phyloP scores from a whole-genome alignment of 2,329 filamentous ascomycete genomes.

The Penicillium verrucosum region DNA sequence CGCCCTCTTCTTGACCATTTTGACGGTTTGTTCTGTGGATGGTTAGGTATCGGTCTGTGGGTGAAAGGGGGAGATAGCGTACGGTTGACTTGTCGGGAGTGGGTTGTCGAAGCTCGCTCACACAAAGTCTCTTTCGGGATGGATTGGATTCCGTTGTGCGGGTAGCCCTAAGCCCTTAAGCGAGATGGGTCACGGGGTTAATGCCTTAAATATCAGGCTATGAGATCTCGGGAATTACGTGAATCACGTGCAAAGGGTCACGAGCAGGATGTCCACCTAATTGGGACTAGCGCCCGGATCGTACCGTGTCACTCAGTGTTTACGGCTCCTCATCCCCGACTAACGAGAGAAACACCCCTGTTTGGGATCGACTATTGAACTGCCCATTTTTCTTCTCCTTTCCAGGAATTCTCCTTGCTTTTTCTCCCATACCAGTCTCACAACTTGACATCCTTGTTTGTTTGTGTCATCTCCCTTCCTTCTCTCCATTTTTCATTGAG shows the following conservation, averaged over 20 bases:
- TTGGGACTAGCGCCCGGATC: constrained; percentile 21
- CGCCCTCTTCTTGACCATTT: constrained; percentile 73
- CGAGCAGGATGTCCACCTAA: constrained; percentile 5
- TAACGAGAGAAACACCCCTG: constrained; percentile 23
- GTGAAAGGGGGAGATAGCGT: constrained; percentile 30
- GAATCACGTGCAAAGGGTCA: constrained; percentile 15
- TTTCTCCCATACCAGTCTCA: constrained; percentile 15
- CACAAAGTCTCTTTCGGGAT: constrained; percentile 33
- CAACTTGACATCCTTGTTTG: constrained; percentile 12
- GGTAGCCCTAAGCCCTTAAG: constrained; percentile 42
- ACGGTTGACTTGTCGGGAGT: constrained; percentile 41
- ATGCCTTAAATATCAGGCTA: constrained; percentile 1
- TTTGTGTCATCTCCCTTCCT: constrained; percentile 15
- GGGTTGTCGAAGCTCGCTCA: constrained; percentile 39
- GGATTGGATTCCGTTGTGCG: constrained; percentile 37
- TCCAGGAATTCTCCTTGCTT: constrained; percentile 8
- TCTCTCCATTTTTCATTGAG: constrained; percentile 13
- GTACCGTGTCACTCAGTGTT: constrained; percentile 21
- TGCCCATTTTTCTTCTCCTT: constrained; percentile 26
- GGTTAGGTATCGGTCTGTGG: constrained; percentile 29
- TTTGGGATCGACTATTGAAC: constrained; percentile 24
- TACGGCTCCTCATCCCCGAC: constrained; percentile 15
- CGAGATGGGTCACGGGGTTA: constrained; percentile 32
- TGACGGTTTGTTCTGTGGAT: constrained; percentile 50
- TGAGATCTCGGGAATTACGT: background rate